Conservation (phyloP, 805 yeast species). For the Cyberlindnera galapagoensis region DNA sequence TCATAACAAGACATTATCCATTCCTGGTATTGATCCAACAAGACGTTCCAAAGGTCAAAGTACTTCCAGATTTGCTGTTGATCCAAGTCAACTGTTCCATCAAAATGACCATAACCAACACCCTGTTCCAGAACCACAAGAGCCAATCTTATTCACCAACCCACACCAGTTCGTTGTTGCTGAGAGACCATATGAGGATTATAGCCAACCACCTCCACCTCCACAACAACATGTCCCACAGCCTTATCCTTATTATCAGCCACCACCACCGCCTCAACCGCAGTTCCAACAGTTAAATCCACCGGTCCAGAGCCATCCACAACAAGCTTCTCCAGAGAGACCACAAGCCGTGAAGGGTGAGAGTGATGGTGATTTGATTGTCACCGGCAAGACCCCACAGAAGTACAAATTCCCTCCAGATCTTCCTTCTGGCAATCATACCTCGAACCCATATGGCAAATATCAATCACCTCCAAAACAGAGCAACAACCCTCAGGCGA, state of each 20-base stretch:
- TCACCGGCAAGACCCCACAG: slow-evolving; percentile 40
- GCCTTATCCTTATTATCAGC: neutral
- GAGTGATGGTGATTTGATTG: slow-evolving; percentile 39
- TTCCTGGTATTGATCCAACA: slow-evolving; percentile 35
- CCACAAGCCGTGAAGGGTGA: neutral
- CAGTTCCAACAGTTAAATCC: slow-evolving; percentile 2
- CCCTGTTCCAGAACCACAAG: slow-evolving; percentile 11
- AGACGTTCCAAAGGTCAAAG: slow-evolving; percentile 4
- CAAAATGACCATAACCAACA: slow-evolving; percentile 15
- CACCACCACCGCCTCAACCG: slow-evolving; percentile 1
- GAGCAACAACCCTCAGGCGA: slow-evolving; percentile 8
- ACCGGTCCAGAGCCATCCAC: slow-evolving; percentile 6
- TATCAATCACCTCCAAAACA: slow-evolving; percentile 1
- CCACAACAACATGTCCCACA: slow-evolving; percentile 1
- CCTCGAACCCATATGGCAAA: slow-evolving; percentile 1
- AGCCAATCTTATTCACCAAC: slow-evolving; percentile 16
- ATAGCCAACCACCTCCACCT: neutral
- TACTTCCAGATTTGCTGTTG: slow-evolving; percentile 10
- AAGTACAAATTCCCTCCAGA: slow-evolving; percentile 51
- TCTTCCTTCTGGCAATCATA: neutral
- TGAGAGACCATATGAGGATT: slow-evolving; percentile 1
- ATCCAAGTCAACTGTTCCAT: slow-evolving; percentile 17
- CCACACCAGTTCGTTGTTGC: slow-evolving; percentile 14
- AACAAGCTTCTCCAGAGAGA: slow-evolving; percentile 1
- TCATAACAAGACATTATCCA: slow-evolving; percentile 56